These are phyloP conservation scores for Ophiostoma ips DNA, from an alignment of 2,329 filamentous ascomycete genomes.

Conservation along the genomic window DNA sequence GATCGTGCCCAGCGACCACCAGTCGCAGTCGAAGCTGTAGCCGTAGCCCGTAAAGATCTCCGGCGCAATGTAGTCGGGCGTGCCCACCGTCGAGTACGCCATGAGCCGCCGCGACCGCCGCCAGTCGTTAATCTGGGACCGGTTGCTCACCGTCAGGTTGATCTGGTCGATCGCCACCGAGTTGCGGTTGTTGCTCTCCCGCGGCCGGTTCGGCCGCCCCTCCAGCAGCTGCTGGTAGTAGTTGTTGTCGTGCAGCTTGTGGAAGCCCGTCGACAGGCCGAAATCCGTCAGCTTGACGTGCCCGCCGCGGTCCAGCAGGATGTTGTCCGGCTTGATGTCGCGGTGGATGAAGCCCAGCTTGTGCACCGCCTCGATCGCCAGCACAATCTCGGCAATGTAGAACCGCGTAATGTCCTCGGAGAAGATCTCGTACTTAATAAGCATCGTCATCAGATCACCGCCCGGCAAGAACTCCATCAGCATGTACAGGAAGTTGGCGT, in stretches of 20 bases:
- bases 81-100: slow-evolving; percentile 96
- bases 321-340: slow-evolving; percentile 99
- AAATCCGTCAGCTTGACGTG: slow-evolving; percentile 99
- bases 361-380: slow-evolving; percentile 97
- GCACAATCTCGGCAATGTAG: slow-evolving; percentile 95
- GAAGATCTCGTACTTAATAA: slow-evolving; percentile 99
- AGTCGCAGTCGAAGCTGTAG: slow-evolving; percentile 94
- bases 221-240: slow-evolving; percentile 92
- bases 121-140: slow-evolving; percentile 97
- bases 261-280: slow-evolving; percentile 92
- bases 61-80: slow-evolving; percentile 94
- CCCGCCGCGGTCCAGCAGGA: slow-evolving; percentile 83
- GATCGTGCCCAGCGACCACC: slow-evolving; percentile 97
- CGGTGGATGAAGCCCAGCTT: slow-evolving; percentile 97
- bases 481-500: slow-evolving; percentile 93
- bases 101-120: slow-evolving; percentile 87
- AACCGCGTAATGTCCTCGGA: slow-evolving; percentile 97
- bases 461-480: slow-evolving; percentile 98
- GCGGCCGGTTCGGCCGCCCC: slow-evolving; percentile 55
- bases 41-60: slow-evolving; percentile 96
- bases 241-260: slow-evolving; percentile 92
- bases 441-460: slow-evolving; percentile 98
- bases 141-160: slow-evolving; percentile 94
- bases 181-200: slow-evolving; percentile 57
- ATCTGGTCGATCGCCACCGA: slow-evolving; percentile 97